Percentiles rank a stretch among this genome's conserved stretches.
phyloP scores from a whole-genome alignment of 2,329 filamentous ascomycete genomes.

The Aspergillus pseudoglaucus region DNA sequence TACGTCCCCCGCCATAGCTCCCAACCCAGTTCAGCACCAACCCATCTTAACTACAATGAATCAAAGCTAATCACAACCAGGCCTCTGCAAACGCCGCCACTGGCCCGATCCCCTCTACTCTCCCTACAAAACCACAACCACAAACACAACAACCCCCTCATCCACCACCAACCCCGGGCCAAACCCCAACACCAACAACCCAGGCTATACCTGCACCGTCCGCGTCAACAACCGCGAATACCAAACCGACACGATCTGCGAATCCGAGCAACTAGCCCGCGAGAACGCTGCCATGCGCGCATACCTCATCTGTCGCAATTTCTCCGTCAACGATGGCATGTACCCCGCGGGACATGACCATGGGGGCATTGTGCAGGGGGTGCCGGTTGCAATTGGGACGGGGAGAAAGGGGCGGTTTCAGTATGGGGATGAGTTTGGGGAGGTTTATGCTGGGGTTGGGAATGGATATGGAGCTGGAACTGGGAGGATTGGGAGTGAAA shows the following conservation, averaged over 20 bases:
- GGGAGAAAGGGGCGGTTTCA: conserved; percentile 46
- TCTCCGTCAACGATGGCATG: conserved; percentile 95
- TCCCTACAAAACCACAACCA: conserved; percentile 61
- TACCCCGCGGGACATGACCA: conserved; percentile 51
- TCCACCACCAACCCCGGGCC: background rate
- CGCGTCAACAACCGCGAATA: conserved; percentile 96
- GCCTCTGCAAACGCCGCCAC: conserved; percentile 87
- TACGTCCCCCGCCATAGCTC: conserved; percentile 45
- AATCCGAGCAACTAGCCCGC: conserved; percentile 73
- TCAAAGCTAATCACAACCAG: conserved; percentile 40
- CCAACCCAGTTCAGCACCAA: background rate
- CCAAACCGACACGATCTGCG: conserved; percentile 80
- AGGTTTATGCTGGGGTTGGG: conserved; percentile 35
- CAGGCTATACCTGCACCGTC: conserved; percentile 80
- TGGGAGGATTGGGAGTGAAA: conserved; percentile 41
- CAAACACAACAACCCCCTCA: background rate
- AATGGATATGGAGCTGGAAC: background rate
- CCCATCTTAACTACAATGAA: background rate
- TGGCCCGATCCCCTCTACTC: conserved; percentile 91
- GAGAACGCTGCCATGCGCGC: conserved; percentile 93
- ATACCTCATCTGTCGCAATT: conserved; percentile 96
- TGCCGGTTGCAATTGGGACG: conserved; percentile 59
- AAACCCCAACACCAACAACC: background rate
- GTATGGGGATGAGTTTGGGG: conserved; percentile 38
- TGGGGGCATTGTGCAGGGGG: conserved; percentile 52